These are phyloP conservation scores for Papilionanthe hybrid DNA, from an alignment of 116 monocot genomes.

Conservation along the genomic window DNA sequence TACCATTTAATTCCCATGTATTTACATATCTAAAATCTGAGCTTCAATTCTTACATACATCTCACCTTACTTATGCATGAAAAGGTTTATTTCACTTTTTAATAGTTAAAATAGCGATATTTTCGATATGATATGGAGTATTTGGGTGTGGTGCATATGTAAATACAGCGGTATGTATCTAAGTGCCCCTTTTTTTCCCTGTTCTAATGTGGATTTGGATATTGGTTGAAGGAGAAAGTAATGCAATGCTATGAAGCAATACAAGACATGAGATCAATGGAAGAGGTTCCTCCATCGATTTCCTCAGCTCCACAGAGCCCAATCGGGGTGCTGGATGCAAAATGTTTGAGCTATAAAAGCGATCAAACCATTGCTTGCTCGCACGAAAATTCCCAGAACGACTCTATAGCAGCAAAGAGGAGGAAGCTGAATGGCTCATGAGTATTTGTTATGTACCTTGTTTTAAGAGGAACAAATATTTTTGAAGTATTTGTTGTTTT, in stretches of 20 bases:
- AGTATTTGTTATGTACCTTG: neutral
- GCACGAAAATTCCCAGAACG: conserved; percentile 17
- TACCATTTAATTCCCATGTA: too few relatives aligned
- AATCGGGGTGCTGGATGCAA: conserved; percentile 41
- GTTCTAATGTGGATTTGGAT: neutral
- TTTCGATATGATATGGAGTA: too few relatives aligned
- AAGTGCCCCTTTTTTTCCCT: neutral
- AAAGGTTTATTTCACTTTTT: too few relatives aligned
- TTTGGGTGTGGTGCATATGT: too few relatives aligned
- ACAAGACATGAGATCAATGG: conserved; percentile 15
- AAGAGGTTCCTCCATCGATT: neutral
- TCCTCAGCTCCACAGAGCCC: conserved; percentile 33
- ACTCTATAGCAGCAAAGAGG: conserved; percentile 31
- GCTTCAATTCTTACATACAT: too few relatives aligned
- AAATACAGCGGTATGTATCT: too few relatives aligned
- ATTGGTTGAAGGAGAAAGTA: conserved; percentile 44
- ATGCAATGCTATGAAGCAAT: conserved; percentile 40
- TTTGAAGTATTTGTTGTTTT: neutral
- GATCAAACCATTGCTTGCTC: conserved; percentile 23
- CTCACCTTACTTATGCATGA: too few relatives aligned
- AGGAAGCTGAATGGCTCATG: conserved; percentile 17
- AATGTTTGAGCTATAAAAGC: conserved; percentile 31
- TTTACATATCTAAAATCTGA: too few relatives aligned
- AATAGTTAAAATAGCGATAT: too few relatives aligned
- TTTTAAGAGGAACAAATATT: neutral